phyloP scores from a whole-genome alignment of 2,329 filamentous ascomycete genomes.

The Rhynchosporium agropyri region DNA sequence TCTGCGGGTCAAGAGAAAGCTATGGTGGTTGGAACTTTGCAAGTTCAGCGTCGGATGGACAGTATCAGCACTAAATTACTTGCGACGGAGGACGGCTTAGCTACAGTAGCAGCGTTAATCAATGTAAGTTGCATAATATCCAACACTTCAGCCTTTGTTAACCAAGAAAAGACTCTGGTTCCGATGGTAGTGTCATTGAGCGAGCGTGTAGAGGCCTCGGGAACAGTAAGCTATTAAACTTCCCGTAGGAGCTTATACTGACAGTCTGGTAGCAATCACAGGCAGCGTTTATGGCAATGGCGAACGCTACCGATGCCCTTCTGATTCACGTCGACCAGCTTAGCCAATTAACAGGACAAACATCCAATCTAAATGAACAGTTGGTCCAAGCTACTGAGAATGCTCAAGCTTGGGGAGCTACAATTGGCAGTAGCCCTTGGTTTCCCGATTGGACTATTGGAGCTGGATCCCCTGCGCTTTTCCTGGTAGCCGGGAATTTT shows the following conservation, averaged over 20 bases:
- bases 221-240: conserved; percentile 28
- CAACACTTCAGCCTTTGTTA: background rate
- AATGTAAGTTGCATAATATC: conserved; percentile 27
- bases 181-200: conserved; percentile 30
- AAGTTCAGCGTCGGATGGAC: conserved; percentile 30
- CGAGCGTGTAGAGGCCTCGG: conserved; percentile 34
- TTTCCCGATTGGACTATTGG: conserved; percentile 32
- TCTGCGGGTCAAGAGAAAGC: conserved; percentile 38
- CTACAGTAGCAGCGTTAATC: conserved; percentile 24
- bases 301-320: conserved; percentile 37
- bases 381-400: conserved; percentile 34
- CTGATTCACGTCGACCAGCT: conserved; percentile 34
- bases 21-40: conserved; percentile 30
- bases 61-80: conserved; percentile 33
- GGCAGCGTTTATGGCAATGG: conserved; percentile 26
- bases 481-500: conserved; percentile 35
- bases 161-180: conserved; percentile 28
- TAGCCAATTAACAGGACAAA: conserved; percentile 31
- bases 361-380: conserved; percentile 33
- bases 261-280: conserved; percentile 32
- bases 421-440: conserved; percentile 21
- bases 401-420: conserved; percentile 29
- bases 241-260: conserved; percentile 6
- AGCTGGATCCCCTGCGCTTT: conserved; percentile 22
- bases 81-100: conserved; percentile 29